Percentiles rank a stretch among this genome's conserved stretches.
Evolutionary conservation across 78 protist genomes (phyloP).

Genomic region (Guillardia theta): DNA sequence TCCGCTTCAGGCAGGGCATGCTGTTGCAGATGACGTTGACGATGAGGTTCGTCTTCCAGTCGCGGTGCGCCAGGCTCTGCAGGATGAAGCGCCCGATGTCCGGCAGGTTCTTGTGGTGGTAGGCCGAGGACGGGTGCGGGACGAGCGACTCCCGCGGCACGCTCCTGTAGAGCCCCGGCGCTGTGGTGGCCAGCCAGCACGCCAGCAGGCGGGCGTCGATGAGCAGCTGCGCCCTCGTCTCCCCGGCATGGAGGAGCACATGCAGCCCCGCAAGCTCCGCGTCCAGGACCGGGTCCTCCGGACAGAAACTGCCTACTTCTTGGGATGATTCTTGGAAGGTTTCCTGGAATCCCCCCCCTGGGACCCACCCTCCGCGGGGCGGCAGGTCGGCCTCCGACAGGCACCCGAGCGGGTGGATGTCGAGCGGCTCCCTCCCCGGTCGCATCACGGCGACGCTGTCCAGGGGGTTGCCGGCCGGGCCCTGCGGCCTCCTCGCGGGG

Average conservation of each 20-base stretch:
- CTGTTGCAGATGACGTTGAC: background rate
- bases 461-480: too few relatives aligned
- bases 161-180: background rate
- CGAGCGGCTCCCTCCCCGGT: too few relatives aligned
- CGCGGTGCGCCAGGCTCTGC: background rate
- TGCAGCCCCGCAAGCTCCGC: background rate
- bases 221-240: background rate
- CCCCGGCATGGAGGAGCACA: background rate
- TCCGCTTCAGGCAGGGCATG: background rate
- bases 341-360: too few relatives aligned
- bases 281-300: background rate
- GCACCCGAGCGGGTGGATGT: too few relatives aligned
- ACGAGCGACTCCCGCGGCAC: background rate
- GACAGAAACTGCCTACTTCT: too few relatives aligned
- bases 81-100: background rate
- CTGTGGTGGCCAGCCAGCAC: background rate
- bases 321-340: too few relatives aligned
- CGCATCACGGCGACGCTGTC: too few relatives aligned
- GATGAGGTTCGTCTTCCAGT: background rate
- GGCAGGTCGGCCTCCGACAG: too few relatives aligned
- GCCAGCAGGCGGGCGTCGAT: background rate
- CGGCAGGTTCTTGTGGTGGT: background rate
- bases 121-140: background rate
- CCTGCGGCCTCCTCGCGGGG: too few relatives aligned
- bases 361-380: too few relatives aligned